A percentile compares a stretch with the other conserved stretches of the same genome.
Evolutionary conservation across 225 moss, liverwort and hornwort genomes (phyloP).

Genomic region (Asterella californica): DNA sequence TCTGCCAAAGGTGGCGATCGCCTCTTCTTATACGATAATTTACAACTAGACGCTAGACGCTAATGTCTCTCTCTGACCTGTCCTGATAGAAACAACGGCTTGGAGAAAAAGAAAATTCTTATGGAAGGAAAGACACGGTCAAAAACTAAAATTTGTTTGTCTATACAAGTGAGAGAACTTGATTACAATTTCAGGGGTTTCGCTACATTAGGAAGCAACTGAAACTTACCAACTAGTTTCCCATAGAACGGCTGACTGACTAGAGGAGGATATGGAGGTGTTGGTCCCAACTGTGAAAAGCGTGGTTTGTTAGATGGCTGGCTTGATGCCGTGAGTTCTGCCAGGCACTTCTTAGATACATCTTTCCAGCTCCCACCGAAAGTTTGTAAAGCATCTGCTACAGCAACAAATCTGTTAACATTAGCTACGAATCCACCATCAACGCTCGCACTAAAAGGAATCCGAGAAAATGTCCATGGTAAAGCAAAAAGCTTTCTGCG

Average conservation of each 20-base stretch:
- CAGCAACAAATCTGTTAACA: neutral
- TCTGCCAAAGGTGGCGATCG: neutral
- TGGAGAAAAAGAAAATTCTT: no score
- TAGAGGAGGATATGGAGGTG: slow-evolving; percentile 1
- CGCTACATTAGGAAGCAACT: slow-evolving; percentile 6
- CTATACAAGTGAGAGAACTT: neutral
- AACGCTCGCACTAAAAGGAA: neutral
- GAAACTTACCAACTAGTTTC: slow-evolving; percentile 21
- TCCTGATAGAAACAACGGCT: no score
- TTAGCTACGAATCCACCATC: neutral
- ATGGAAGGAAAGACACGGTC: neutral
- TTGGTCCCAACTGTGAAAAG: neutral
- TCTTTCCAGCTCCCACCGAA: slow-evolving; percentile 26
- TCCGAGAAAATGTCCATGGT: neutral
- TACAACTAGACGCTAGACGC: neutral
- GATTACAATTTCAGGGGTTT: slow-evolving; percentile 12
- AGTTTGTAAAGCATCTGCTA: slow-evolving; percentile 18
- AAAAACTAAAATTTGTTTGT: neutral
- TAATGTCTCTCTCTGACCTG: no score
- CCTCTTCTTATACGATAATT: neutral
- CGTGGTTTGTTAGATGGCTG: slow-evolving; percentile 5
- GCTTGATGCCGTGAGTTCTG: slow-evolving; percentile 17
- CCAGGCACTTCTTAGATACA: slow-evolving; percentile 21
- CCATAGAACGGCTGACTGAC: slow-evolving; percentile 1
- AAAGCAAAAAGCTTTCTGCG: neutral